phyloP scores from a whole-genome alignment of 2,329 filamentous ascomycete species.

The Aphanoascus verrucosus region DNA sequence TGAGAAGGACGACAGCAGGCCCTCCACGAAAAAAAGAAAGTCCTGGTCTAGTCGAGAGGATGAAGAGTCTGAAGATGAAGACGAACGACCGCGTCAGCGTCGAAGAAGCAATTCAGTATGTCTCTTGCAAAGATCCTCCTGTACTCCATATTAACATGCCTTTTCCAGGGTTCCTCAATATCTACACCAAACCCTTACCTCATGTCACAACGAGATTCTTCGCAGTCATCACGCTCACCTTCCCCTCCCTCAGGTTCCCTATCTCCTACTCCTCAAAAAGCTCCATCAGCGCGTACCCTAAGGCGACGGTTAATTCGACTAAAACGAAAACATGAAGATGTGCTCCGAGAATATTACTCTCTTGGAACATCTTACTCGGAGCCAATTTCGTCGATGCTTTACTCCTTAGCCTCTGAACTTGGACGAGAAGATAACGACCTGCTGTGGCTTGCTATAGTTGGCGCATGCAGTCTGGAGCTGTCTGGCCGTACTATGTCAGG shows the following conservation, averaged over 20 bases:
- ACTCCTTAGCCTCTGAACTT: slow-evolving; percentile 86
- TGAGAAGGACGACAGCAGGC: slow-evolving; percentile 33
- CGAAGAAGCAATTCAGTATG: slow-evolving; percentile 77
- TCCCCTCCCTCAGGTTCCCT: slow-evolving; percentile 34
- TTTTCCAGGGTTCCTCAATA: slow-evolving; percentile 31
- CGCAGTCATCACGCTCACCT: slow-evolving; percentile 37
- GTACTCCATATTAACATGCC: slow-evolving; percentile 4
- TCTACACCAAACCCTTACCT: slow-evolving; percentile 35
- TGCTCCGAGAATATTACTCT: slow-evolving; percentile 73
- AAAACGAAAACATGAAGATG: slow-evolving; percentile 62
- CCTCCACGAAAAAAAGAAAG: slow-evolving; percentile 57
- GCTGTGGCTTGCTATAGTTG: slow-evolving; percentile 88
- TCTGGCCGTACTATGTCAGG: slow-evolving; percentile 79
- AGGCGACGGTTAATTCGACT: slow-evolving; percentile 63
- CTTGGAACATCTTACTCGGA: slow-evolving; percentile 86
- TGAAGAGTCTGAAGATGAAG: slow-evolving; percentile 52
- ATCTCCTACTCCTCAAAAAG: slow-evolving; percentile 38
- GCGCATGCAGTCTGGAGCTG: slow-evolving; percentile 85
- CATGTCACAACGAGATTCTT: slow-evolving; percentile 32
- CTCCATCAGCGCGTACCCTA: slow-evolving; percentile 60
- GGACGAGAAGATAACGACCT: slow-evolving; percentile 95
- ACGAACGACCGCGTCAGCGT: slow-evolving; percentile 65
- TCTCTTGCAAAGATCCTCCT: not conserved
- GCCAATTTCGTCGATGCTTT: slow-evolving; percentile 86
- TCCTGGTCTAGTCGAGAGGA: slow-evolving; percentile 60